These are phyloP conservation scores for Drechslerella dactyloides DNA, from an alignment of 2,329 filamentous ascomycete species.

Conservation along the genomic window DNA sequence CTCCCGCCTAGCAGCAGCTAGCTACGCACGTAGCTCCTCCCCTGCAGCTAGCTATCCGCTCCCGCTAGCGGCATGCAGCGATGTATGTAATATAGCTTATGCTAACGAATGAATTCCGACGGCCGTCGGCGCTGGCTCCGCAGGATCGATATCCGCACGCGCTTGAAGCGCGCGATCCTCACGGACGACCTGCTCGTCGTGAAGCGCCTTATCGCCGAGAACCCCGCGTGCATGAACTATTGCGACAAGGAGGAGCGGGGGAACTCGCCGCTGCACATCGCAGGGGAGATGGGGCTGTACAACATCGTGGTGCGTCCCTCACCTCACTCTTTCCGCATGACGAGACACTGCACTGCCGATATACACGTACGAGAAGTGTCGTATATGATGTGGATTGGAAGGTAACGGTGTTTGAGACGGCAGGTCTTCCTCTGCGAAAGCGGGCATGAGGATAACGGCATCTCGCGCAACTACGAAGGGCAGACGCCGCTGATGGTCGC, in stretches of 20 bases:
- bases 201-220: conserved; percentile 53
- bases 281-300: conserved; percentile 51
- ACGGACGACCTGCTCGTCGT: conserved; percentile 54
- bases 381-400: neutral
- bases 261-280: conserved; percentile 53
- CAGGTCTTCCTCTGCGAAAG: conserved; percentile 24
- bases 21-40: no score
- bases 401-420: neutral
- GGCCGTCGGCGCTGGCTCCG: no score
- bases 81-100: no score
- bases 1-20: no score
- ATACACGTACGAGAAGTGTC: neutral
- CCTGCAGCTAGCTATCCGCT: no score
- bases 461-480: conserved; percentile 53
- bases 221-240: conserved; percentile 52
- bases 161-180: conserved; percentile 54
- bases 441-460: conserved; percentile 52
- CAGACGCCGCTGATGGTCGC: conserved; percentile 55
- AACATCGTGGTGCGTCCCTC: conserved; percentile 51
- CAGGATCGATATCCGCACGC: conserved; percentile 54
- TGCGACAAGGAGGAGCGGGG: conserved; percentile 53
- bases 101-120: neutral
- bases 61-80: no score
- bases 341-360: conserved; percentile 32
- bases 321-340: no score